Evolutionary conservation across 2,329 filamentous ascomycete genomes (phyloP).

Genomic region (Lasiodiplodia sp.): DNA sequence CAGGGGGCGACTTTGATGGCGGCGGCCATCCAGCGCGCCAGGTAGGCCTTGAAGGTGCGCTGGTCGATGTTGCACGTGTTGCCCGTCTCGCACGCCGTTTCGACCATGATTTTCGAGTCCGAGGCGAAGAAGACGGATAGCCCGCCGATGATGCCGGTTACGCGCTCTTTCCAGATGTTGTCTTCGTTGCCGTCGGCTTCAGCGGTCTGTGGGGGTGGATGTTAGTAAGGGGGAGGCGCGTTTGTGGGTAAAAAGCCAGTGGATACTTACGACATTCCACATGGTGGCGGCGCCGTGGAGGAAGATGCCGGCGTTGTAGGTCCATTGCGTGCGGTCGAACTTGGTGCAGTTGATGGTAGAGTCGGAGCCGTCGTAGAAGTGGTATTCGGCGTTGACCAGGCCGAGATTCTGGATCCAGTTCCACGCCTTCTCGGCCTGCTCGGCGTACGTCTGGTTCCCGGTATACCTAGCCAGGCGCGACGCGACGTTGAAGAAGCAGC

Average conservation of each 20-base stretch:
- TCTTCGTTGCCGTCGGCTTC: slow-evolving; percentile 59
- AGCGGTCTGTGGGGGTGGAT: not conserved
- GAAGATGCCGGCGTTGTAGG: slow-evolving; percentile 71
- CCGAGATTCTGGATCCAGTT: slow-evolving; percentile 54
- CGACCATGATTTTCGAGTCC: slow-evolving; percentile 67
- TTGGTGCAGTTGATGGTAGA: slow-evolving; percentile 57
- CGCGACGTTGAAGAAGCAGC: slow-evolving; percentile 60
- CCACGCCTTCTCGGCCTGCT: slow-evolving; percentile 62
- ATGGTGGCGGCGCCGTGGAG: slow-evolving; percentile 70
- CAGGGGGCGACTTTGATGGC: slow-evolving; percentile 69
- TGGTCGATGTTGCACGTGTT: slow-evolving; percentile 75
- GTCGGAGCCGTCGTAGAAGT: slow-evolving; percentile 61
- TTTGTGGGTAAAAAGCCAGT: no score
- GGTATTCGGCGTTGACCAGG: slow-evolving; percentile 63
- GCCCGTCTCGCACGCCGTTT: slow-evolving; percentile 70
- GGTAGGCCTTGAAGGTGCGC: slow-evolving; percentile 74
- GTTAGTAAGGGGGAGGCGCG: not conserved
- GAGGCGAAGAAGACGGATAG: slow-evolving; percentile 60
- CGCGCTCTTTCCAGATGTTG: slow-evolving; percentile 62
- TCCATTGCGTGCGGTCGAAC: slow-evolving; percentile 65
- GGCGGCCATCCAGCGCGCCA: slow-evolving; percentile 70
- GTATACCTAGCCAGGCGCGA: slow-evolving; percentile 49
- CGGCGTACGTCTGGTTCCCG: slow-evolving; percentile 62
- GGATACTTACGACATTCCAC: slow-evolving; percentile 56
- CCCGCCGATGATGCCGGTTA: slow-evolving; percentile 56